Base-by-base conservation (phyloP, 257 asterid species). In the Agastache rugosa region DNA sequence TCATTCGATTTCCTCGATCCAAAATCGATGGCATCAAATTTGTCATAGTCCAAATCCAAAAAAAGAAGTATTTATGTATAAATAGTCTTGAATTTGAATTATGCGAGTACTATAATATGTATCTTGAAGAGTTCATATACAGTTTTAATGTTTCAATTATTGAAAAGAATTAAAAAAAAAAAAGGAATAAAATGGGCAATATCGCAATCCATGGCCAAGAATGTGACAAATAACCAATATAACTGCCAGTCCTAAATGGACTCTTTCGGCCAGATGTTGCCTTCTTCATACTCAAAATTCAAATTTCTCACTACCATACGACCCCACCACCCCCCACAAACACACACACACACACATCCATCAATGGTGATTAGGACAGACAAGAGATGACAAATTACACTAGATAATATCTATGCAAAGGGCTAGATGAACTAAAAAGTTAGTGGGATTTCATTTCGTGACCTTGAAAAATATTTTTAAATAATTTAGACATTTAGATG, bases 221-320 rank as follows among this genome's bases (percentile, higher is more conserved):
- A 65, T 72, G 63, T 77, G 86, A 81, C 86, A 83, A 71, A 70
- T 83, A 86, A 86, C 88, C 85, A 81, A 83, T 83, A 83, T 77
- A 86, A 83, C 90, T 79, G 86, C 79, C 88, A 22, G 11, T 81
- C 69, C 59, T 11, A 53, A 48, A 20, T 19, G 60, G 34, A 64
- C 55, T 64, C 79, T 79, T 82, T 74, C 65, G 79, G 71, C 62
- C 48, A 47, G 74, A 77, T 70, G 79, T 61, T 63, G 60, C 74
- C 73, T 51, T 48, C n/a, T 11, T 23, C 63, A 68, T 65, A 48
- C 22, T 17, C 19, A 1, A 53, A 8, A 25, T 63, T 45, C 55
- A 31, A 78, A 67, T 59, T 75, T 66, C 37, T 64, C 58, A 51
- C 65, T 29, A 59, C 65, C 65, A 58, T 25, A 10, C 56, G 22